Base-by-base conservation (phyloP, 345 rosid genomes). In the Camelina hispida region DNA sequence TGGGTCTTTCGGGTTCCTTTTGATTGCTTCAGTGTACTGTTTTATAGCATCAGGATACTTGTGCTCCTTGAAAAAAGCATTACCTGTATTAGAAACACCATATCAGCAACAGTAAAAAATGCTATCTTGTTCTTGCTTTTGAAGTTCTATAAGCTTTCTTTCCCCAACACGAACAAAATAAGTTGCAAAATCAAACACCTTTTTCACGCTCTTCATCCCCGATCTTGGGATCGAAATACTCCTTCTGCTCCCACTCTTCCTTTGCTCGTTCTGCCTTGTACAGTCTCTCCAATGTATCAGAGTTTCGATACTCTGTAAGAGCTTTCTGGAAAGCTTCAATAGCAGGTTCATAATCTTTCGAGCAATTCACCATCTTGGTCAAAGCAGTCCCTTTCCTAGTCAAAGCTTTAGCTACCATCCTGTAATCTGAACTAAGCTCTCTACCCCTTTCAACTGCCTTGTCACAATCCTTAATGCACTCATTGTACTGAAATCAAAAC, bases 321-420 rank as follows among this genome's bases (percentile, higher is more conserved):
- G 97, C 98, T 77, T 94, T 91, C 84, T 94, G 93, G 85, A 87
- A 94, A 48, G 95, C 79, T 87, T 94, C 97, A 54, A 94, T 88
- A 1, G 94, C 99, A 71, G 81, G 87, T 20, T 90, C 97, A 76
- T 76, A 95, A 62, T 92, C 99, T 76, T 85, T 84, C 0, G 99
- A 89, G 81, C 77, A 74, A 83, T 84, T 88, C 0, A 94, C 93
- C 86, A 86, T 70, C 81, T 92, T 95, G 7, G 74, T 85, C 75
- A 92, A 74, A 25, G 97, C 97, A 80, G 87, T 83, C n/a, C 97
- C 99, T 72, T 95, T 95, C 87, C 97, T 90, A 22, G 98, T 92
- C 79, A 95, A 82, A 71, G 98, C 98, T 81, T 85, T 89, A 58
- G 99, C 99, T 52, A 95, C 37, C 98, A 92, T 90, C 87, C 87